phyloP scores from a whole-genome alignment of 495 filamentous ascomycete genomes.

The Diplogelasinospora grovesii region DNA sequence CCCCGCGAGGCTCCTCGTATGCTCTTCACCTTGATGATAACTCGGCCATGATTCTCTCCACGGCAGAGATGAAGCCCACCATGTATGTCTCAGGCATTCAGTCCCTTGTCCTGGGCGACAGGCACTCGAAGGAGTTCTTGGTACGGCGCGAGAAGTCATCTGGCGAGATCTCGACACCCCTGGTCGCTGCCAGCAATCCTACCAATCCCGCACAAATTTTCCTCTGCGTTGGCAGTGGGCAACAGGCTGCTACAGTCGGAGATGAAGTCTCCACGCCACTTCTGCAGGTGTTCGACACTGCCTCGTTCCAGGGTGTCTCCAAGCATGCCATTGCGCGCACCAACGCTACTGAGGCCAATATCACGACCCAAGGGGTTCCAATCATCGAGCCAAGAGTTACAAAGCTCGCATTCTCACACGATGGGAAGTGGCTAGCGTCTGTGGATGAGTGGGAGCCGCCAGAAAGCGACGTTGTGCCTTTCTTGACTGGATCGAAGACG shows the following conservation, averaged over 20 bases:
- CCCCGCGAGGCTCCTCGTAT: constrained; percentile 70
- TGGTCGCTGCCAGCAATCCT: constrained; percentile 32
- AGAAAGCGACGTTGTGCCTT: constrained; percentile 50
- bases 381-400: constrained; percentile 70
- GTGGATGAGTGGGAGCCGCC: constrained; percentile 84
- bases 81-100: constrained; percentile 80
- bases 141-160: constrained; percentile 32
- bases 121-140: constrained; percentile 34
- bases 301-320: constrained; percentile 61
- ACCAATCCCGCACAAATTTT: constrained; percentile 34
- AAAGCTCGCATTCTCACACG: constrained; percentile 61
- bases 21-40: constrained; percentile 83
- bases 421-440: constrained; percentile 88
- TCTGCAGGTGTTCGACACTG: constrained; percentile 76
- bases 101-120: constrained; percentile 40
- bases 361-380: constrained; percentile 58
- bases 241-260: constrained; percentile 32
- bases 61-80: constrained; percentile 73
- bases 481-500: constrained; percentile 31
- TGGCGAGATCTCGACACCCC: constrained; percentile 22
- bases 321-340: constrained; percentile 85
- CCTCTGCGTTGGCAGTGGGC: constrained; percentile 42
- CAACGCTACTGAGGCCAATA: constrained; percentile 72
- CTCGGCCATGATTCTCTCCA: constrained; percentile 79
- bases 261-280: constrained; percentile 38